Evolutionary conservation across 2,329 filamentous ascomycete genomes (phyloP), one percentile per base, ranked within the genome.

Genomic region (Monilinia polystroma): DNA sequence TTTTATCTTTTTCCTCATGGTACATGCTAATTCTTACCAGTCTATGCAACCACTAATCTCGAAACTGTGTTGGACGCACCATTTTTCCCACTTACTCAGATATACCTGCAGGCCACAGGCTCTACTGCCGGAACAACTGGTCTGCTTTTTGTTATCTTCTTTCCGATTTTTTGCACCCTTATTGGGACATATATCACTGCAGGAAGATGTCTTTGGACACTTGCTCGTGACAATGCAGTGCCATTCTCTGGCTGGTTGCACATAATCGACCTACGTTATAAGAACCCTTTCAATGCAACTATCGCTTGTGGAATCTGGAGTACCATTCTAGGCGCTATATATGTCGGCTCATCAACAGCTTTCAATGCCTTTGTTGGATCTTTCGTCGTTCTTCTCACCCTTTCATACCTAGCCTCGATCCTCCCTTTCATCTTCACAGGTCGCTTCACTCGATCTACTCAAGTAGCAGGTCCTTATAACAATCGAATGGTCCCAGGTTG

Each of bases 301-400:
- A 66, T 88, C 1, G 77, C 80, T 11, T 83, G 82, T 78, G 77
- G 80, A 4, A 69, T 78, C 52, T 76, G 82, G 64, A 82, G 82
- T 32, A 86, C 86, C 0, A 74, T 87, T 3, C 79, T 91, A 0
- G 87, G 87, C 0, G 81, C 80, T 53, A 87, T 91, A 55, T 90
- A 90, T 70, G 82, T 91, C 1, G 88, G 85, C n/a, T 86, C 81
- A 68, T 83, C 81, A 0, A 88, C 86, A 0, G 89, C 89, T 0
- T 91, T 91, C 77, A 83, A 85, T 53, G 88, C 88, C 0, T 85
- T 91, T 35, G 84, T 90, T 10, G 86, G 86, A 12, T 83, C 80
- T 0, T 87, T 85, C 74, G 81, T 85, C 63, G 80, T 87, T 18
- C 78, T 87, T 0, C 79, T 79, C 3, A 82, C 82, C 0, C 73